Evolutionary conservation across 2,329 filamentous ascomycete genomes (phyloP), one percentile per base, ranked within the genome.

Genomic region (Trichoderma sp.): DNA sequence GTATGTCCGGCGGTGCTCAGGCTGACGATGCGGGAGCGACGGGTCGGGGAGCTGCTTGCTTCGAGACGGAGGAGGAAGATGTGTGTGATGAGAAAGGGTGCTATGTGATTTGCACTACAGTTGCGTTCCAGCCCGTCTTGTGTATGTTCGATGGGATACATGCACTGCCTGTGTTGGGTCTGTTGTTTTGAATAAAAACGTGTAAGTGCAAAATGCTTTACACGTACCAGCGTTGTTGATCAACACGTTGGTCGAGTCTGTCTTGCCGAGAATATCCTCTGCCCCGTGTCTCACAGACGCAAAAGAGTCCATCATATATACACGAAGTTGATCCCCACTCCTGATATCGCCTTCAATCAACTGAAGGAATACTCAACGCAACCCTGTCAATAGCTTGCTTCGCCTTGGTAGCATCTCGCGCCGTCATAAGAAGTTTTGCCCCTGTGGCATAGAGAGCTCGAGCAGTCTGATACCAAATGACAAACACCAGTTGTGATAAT

Each of bases 201-300:
- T 30, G 12, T 7, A 24, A 30, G 1, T 3, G 21, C 0, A 7
- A n/a, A 17, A 21, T 3, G 15, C 1, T 57, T 3, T 12, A 15
- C 44, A n/a, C 39, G 0, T 2, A 58, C 55, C 55, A 3, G 55
- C 41, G 26, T 58, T 58, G 55, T 58, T 58, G 43, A 58, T 58
- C 15, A 58, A 47, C 24, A 58, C 15, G 19, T 34, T 58, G 5
- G 47, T 58, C 1, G 19, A 15, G 7, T 47, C 1, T 6, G 55
- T 5, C 12, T 30, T 58, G 10, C 3, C 2, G 14, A 58, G 55
- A 58, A 47, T 45, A 10, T 58, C 55, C n/a, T 12, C 17, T 30
- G 55, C 55, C 0, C 17, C 55, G 3, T 10, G 3, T 47, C 24
- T 44, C 17, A 58, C 41, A 44, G 55, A 58, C 7, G 26, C 24